These are phyloP conservation scores for Hymenoscyphus fructigenus DNA, from an alignment of 2,329 filamentous ascomycete genomes.

Conservation along the genomic window DNA sequence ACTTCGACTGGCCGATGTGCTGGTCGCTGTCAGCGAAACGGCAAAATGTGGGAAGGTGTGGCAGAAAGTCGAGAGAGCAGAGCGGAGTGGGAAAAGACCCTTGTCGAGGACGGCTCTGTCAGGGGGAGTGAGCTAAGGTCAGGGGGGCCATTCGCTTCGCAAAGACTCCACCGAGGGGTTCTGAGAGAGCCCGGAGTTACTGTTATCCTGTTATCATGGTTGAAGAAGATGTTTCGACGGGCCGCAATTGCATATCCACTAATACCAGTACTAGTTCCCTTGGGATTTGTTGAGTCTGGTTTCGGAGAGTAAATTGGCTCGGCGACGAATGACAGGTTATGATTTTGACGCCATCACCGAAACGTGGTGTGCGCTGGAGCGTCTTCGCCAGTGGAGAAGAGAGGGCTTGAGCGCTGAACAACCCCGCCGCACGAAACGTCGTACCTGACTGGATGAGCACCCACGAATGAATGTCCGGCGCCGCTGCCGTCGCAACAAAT, in stretches of 20 bases:
- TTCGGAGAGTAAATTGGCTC: not conserved
- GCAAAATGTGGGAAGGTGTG: slow-evolving; percentile 15
- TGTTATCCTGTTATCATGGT: not conserved
- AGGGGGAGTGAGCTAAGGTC: not conserved
- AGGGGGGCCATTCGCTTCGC: not conserved
- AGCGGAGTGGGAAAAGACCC: slow-evolving; percentile 6
- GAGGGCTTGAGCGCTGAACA: slow-evolving; percentile 8
- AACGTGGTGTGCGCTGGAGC: slow-evolving; percentile 20
- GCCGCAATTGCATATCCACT: slow-evolving; percentile 11
- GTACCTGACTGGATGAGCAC: not conserved
- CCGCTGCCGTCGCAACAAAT: not conserved
- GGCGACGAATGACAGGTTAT: not conserved
- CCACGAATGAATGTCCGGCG: not conserved
- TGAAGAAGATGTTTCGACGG: slow-evolving; percentile 13
- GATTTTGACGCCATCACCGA: slow-evolving; percentile 25
- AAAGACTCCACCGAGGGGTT: not conserved
- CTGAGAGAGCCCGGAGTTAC: not conserved
- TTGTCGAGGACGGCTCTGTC: slow-evolving; percentile 2
- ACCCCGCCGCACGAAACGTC: not conserved
- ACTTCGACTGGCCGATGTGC: not conserved
- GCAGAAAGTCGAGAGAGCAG: slow-evolving; percentile 7
- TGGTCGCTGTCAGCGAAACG: slow-evolving; percentile 9
- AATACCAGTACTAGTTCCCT: not conserved
- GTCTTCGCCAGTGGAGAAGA: slow-evolving; percentile 1
- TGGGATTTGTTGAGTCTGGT: slow-evolving; percentile 10